A percentile compares a stretch with the other conserved stretches of the same genome.
Evolutionary conservation across 331 rosid genomes (phyloP).

Genomic region (Prunus yedoensis): DNA sequence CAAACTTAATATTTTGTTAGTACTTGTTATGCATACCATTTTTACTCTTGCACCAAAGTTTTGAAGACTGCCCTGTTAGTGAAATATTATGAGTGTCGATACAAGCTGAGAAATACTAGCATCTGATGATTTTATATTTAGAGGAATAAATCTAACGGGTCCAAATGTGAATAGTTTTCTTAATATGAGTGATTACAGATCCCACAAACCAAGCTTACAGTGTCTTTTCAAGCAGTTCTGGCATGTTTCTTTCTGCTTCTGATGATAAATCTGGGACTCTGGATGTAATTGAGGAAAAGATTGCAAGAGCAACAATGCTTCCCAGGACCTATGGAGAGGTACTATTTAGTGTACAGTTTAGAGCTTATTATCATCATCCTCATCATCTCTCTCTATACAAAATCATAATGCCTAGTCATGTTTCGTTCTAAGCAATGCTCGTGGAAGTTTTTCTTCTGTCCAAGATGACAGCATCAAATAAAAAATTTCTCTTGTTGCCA

Average conservation of each 20-base stretch:
- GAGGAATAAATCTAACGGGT: background rate
- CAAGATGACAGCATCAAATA: background rate
- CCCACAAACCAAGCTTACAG: slow-evolving; percentile 1
- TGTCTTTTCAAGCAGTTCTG: slow-evolving; percentile 58
- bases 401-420: background rate
- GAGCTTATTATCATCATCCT: background rate
- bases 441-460: background rate
- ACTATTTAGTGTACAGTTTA: slow-evolving; percentile 6
- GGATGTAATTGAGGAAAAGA: slow-evolving; percentile 75
- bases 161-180: background rate
- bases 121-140: background rate
- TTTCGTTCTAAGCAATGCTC: slow-evolving; percentile 7
- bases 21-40: background rate
- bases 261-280: slow-evolving; percentile 71
- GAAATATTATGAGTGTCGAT: background rate
- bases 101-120: background rate
- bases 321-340: slow-evolving; percentile 91
- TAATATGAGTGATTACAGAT: background rate
- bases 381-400: background rate
- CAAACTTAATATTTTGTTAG: background rate
- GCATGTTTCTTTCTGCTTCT: slow-evolving; percentile 65
- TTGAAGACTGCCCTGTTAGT: background rate
- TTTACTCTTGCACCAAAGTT: background rate
- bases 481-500: background rate
- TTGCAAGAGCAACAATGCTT: slow-evolving; percentile 77